These are phyloP conservation scores for Moricandia arvensis DNA, from an alignment of 345 rosid species.

Conservation along the genomic window DNA sequence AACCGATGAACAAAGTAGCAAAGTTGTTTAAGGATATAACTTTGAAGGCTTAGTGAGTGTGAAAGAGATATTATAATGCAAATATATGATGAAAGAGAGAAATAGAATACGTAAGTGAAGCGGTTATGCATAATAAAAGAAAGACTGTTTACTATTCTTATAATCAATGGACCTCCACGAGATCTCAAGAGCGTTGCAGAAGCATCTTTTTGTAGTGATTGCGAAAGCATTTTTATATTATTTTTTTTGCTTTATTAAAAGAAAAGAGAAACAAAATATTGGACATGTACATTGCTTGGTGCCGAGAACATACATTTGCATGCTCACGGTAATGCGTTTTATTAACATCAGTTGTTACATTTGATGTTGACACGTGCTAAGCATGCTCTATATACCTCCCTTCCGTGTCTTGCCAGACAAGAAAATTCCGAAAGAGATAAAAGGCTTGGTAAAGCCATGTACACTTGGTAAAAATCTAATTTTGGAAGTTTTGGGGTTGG, in stretches of 20 bases:
- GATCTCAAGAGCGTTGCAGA: slow-evolving; percentile 14
- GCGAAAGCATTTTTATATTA: neutral
- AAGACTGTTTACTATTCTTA: neutral
- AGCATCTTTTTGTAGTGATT: neutral
- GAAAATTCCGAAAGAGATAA: slow-evolving; percentile 7
- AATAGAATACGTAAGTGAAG: slow-evolving; percentile 5
- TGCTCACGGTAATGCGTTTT: slow-evolving; percentile 8
- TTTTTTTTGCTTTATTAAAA: neutral
- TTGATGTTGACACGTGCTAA: slow-evolving; percentile 28
- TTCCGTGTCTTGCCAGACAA: neutral
- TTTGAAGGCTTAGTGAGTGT: neutral
- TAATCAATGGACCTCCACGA: slow-evolving; percentile 6
- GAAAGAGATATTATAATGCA: neutral
- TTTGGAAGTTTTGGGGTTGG: slow-evolving; percentile 12
- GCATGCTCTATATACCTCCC: slow-evolving; percentile 27
- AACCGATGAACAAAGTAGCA: slow-evolving; percentile 10
- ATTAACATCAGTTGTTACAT: neutral
- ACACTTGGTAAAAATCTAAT: neutral
- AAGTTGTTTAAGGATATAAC: neutral
- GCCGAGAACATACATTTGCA: neutral
- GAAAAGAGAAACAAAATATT: neutral
- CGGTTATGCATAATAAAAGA: slow-evolving; percentile 9
- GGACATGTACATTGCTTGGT: neutral
- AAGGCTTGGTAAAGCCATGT: neutral
- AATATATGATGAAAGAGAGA: neutral